A percentile compares a stretch with the other conserved stretches of the same genome.
Conservation (phyloP, 169 alveolate genomes). For the Plasmodium coatneyi region DNA sequence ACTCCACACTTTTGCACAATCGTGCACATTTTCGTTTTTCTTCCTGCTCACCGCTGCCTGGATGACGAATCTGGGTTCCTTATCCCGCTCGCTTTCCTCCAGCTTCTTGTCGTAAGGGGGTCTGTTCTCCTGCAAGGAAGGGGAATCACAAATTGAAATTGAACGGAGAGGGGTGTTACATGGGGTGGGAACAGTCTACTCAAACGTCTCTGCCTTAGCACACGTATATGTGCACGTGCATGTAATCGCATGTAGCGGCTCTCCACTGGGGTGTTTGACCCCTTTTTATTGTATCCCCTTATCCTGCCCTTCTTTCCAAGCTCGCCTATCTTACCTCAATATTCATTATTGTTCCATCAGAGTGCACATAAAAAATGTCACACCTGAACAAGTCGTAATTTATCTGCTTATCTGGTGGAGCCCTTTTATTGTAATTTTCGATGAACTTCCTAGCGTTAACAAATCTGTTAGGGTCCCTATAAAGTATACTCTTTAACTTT, state of each 20-base stretch:
- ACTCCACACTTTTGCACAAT: background rate
- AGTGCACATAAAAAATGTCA: slow-evolving; percentile 83
- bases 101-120: slow-evolving; percentile 71
- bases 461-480: slow-evolving; percentile 81
- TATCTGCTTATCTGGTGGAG: slow-evolving; percentile 79
- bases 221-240: background rate
- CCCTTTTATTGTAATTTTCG: slow-evolving; percentile 79
- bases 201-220: background rate
- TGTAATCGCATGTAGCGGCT: background rate
- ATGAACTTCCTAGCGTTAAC: slow-evolving; percentile 74
- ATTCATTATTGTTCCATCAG: slow-evolving; percentile 86
- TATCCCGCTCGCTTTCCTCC: slow-evolving; percentile 47
- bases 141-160: background rate
- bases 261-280: background rate
- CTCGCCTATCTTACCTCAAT: slow-evolving; percentile 74
- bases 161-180: background rate
- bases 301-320: background rate
- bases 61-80: slow-evolving; percentile 68
- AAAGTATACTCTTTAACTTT: slow-evolving; percentile 81
- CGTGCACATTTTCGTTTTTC: background rate
- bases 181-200: background rate
- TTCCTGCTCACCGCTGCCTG: slow-evolving; percentile 32
- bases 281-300: background rate
- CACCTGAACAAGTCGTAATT: slow-evolving; percentile 76
- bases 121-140: slow-evolving; percentile 40